These are phyloP conservation scores for Podospora bellae-mahoneyi DNA, from an alignment of 495 filamentous ascomycete species.

Conservation along the genomic window DNA sequence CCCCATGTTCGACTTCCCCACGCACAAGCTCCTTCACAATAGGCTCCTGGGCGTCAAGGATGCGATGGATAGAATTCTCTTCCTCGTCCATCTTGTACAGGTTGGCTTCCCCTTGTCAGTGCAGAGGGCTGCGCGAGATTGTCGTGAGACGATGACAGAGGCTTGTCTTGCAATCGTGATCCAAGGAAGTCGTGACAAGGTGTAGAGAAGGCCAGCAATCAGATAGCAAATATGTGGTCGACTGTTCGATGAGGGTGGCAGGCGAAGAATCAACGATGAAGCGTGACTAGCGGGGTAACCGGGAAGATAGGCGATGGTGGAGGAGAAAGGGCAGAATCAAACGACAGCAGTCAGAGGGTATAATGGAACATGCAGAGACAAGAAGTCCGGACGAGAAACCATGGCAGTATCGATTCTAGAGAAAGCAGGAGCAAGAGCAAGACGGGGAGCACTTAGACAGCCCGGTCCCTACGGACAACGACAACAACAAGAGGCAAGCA, in stretches of 20 bases:
- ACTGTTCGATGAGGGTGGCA: neutral
- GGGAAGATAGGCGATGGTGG: constrained; percentile 1
- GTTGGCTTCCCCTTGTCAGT: neutral
- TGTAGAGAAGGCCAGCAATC: neutral
- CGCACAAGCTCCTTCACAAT: constrained; percentile 31
- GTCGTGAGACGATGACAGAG: neutral
- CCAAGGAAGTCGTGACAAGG: neutral
- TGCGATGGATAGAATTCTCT: constrained; percentile 23
- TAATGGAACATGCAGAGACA: constrained; percentile 2
- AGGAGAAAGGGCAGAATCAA: constrained; percentile 8
- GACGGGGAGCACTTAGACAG: constrained; percentile 16
- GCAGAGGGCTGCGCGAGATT: neutral
- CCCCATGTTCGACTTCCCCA: constrained; percentile 33
- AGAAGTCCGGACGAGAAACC: constrained; percentile 14
- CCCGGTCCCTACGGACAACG: neutral
- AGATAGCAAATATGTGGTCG: neutral
- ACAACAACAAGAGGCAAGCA: constrained; percentile 18
- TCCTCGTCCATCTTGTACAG: constrained; percentile 27
- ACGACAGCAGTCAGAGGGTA: constrained; percentile 2
- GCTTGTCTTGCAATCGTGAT: neutral
- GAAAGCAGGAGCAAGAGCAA: constrained; percentile 23
- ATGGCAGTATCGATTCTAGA: constrained; percentile 22
- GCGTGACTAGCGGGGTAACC: neutral
- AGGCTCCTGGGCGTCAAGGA: constrained; percentile 31
- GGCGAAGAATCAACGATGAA: neutral